Conservation (phyloP, 768 basidiomycete genomes). For the Pisolithus albus region DNA sequence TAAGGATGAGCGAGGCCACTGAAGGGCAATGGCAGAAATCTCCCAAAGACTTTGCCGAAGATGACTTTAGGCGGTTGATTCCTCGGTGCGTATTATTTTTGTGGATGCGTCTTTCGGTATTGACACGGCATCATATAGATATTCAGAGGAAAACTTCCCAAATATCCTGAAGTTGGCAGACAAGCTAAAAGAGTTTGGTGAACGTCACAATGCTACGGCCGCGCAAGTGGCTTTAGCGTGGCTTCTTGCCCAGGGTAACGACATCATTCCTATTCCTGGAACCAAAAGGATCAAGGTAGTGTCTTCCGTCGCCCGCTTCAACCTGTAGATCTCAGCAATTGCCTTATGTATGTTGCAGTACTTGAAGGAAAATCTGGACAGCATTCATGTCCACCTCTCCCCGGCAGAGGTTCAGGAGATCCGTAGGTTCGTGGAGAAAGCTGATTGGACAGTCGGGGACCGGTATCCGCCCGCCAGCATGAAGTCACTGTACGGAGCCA, state of each 20-base stretch:
- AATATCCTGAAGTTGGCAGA: conserved; percentile 35
- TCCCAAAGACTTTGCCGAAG: conserved; percentile 25
- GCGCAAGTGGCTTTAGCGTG: conserved; percentile 38
- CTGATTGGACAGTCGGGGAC: conserved; percentile 18
- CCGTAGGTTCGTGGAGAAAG: conserved; percentile 29
- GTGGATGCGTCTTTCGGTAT: background rate
- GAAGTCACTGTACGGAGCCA: conserved; percentile 15
- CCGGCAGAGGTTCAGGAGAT: conserved; percentile 33
- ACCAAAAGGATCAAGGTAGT: conserved; percentile 29
- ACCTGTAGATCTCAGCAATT: background rate
- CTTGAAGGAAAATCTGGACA: conserved; percentile 40
- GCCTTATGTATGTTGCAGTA: conserved; percentile 21
- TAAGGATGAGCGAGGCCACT: background rate
- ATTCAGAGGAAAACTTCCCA: conserved; percentile 38
- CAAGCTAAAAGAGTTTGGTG: conserved; percentile 27
- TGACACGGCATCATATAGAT: conserved; percentile 13
- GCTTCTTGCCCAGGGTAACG: conserved; percentile 32
- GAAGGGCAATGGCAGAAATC: conserved; percentile 21
- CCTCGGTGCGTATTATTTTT: conserved; percentile 23
- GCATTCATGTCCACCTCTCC: conserved; percentile 29
- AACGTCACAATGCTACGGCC: conserved; percentile 27
- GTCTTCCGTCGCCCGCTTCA: background rate
- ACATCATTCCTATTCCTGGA: conserved; percentile 37
- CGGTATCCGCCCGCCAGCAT: conserved; percentile 14
- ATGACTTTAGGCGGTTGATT: conserved; percentile 18